These are phyloP conservation scores for Dryas drummondii DNA, from an alignment of 306 rosid species.

Conservation along the genomic window DNA sequence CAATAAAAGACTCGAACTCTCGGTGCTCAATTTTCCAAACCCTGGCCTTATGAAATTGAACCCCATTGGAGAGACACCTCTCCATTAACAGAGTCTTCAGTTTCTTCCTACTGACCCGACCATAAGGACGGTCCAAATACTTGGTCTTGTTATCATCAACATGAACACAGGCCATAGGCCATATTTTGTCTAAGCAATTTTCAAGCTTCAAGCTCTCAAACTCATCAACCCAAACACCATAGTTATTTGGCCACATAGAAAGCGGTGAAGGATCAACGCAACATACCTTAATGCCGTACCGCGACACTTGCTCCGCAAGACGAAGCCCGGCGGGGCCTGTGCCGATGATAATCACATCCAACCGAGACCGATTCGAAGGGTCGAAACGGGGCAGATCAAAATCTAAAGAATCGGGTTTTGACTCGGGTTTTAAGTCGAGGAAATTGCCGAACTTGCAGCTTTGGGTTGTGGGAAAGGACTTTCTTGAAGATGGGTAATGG, in stretches of 20 bases:
- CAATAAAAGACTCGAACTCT: slow-evolving; percentile 51
- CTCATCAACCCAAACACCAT: slow-evolving; percentile 88
- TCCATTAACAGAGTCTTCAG: slow-evolving; percentile 50
- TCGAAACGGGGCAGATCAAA: slow-evolving; percentile 60
- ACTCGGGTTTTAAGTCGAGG: slow-evolving; percentile 56
- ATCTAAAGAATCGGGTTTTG: slow-evolving; percentile 35
- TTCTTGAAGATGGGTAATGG: slow-evolving; percentile 32
- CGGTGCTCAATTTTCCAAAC: slow-evolving; percentile 58
- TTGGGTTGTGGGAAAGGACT: slow-evolving; percentile 15
- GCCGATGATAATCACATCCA: slow-evolving; percentile 68
- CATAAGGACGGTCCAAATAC: slow-evolving; percentile 65
- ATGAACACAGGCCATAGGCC: slow-evolving; percentile 65
- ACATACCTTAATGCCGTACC: slow-evolving; percentile 72
- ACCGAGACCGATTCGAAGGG: slow-evolving; percentile 38
- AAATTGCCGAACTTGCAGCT: slow-evolving; percentile 55
- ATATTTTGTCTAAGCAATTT: slow-evolving; percentile 67
- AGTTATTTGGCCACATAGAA: slow-evolving; percentile 81
- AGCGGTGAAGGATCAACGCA: slow-evolving; percentile 80
- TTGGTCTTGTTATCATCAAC: slow-evolving; percentile 50
- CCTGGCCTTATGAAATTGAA: slow-evolving; percentile 63
- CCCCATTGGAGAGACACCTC: slow-evolving; percentile 58
- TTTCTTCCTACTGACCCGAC: slow-evolving; percentile 59
- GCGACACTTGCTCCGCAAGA: slow-evolving; percentile 65
- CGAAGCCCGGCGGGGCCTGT: slow-evolving; percentile 82
- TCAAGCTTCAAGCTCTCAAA: slow-evolving; percentile 57